Conservation (phyloP, 768 basidiomycete species). For the Tylopilus sp. region DNA sequence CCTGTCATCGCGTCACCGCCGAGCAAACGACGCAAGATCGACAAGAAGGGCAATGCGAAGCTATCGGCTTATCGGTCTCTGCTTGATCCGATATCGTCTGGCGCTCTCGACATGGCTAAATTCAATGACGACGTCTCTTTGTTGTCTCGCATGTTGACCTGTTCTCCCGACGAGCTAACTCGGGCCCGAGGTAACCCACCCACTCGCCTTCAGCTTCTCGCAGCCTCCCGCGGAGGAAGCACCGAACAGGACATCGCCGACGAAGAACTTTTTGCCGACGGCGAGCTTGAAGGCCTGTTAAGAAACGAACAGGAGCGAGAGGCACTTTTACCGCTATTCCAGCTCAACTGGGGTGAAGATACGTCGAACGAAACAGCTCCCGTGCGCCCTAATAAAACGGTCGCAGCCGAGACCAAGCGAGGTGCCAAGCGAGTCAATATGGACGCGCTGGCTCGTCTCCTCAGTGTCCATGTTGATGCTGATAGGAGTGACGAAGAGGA, state of each 20-base stretch:
- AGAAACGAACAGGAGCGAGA: conserved; percentile 51
- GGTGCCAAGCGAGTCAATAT: conserved; percentile 48
- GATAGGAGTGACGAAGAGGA: conserved; percentile 24
- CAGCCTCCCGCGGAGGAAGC: conserved; percentile 54
- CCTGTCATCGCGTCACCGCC: conserved; percentile 5
- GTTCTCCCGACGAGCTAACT: conserved; percentile 29
- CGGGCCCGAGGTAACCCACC: conserved; percentile 35
- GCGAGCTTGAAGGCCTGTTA: conserved; percentile 62
- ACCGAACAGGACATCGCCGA: conserved; percentile 51
- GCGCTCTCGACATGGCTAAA: conserved; percentile 13
- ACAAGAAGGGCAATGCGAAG: conserved; percentile 28
- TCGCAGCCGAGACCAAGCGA: conserved; percentile 23
- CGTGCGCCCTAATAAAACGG: neutral
- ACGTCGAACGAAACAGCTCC: conserved; percentile 23
- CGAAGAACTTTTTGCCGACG: conserved; percentile 68
- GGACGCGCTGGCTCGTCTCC: conserved; percentile 51
- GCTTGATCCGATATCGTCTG: conserved; percentile 50
- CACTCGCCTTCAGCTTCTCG: conserved; percentile 65
- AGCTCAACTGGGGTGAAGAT: conserved; percentile 36
- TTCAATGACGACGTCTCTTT: conserved; percentile 30
- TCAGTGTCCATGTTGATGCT: conserved; percentile 33
- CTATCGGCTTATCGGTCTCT: conserved; percentile 53
- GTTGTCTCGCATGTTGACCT: conserved; percentile 54
- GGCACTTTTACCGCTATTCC: conserved; percentile 36
- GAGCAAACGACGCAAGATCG: conserved; percentile 33